phyloP scores from a whole-genome alignment of 352 stramenopile genomes.

The Pythium grandisporangium region DNA sequence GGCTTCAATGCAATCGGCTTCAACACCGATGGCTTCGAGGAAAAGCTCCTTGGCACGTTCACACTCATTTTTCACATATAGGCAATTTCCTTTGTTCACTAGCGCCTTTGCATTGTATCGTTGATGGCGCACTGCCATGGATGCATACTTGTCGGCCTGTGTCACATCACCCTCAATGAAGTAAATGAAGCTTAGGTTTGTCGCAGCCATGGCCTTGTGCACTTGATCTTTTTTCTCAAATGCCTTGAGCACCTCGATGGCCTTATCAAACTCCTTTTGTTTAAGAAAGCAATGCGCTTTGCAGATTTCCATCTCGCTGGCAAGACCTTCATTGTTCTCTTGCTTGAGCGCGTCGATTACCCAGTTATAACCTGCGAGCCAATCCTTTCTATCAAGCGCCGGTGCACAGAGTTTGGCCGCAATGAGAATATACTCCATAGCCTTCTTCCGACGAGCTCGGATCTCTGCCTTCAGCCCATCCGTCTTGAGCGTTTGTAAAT shows the following conservation, averaged over 20 bases:
- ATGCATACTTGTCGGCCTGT: conserved; percentile 89
- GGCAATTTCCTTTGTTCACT: conserved; percentile 97
- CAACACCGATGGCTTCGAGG: conserved; percentile 91
- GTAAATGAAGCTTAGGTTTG: conserved; percentile 95
- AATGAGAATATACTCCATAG: conserved; percentile 90
- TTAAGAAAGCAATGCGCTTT: conserved; percentile 87
- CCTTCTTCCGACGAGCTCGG: conserved; percentile 60
- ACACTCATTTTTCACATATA: conserved; percentile 92
- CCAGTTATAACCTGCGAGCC: conserved; percentile 91
- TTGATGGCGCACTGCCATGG: conserved; percentile 88
- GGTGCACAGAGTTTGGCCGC: conserved; percentile 91
- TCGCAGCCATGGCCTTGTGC: conserved; percentile 91
- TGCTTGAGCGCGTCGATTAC: conserved; percentile 90
- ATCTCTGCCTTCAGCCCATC: conserved; percentile 78
- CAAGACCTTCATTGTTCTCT: conserved; percentile 85
- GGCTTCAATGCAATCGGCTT: conserved; percentile 92
- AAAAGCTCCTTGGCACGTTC: conserved; percentile 93
- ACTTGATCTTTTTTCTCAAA: conserved; percentile 95
- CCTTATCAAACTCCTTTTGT: conserved; percentile 91
- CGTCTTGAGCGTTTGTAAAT: conserved; percentile 49
- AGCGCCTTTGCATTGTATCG: conserved; percentile 95
- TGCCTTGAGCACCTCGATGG: conserved; percentile 90
- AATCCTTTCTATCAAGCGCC: conserved; percentile 89
- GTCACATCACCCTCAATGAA: conserved; percentile 92
- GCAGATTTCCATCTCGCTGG: conserved; percentile 87